Evolutionary conservation across 192 early-diverging fungal species (phyloP), one percentile per base, ranked within the genome.

Genomic region (Haplosporangium gracile): DNA sequence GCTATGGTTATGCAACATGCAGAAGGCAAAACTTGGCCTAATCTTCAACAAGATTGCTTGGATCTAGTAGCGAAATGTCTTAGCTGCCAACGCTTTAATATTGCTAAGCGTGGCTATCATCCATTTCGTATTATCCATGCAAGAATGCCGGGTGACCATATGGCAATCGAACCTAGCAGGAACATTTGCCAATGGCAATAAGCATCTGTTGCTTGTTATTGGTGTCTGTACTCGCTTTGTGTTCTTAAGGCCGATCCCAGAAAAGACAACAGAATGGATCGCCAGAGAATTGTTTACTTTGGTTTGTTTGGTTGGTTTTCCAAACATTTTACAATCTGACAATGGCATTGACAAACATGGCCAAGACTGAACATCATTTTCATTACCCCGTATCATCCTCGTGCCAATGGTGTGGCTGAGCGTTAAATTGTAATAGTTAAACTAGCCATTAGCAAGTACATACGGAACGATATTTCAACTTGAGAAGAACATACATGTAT

Each of bases 271-370:
- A 16, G 65, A 26, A 4, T 70, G 63, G 32, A 29, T 83, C 15
- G 57, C 71, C 18, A 42, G 34, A 16, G 45, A 26, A 73, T 24
- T 83, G n/a, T 38, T 78, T 18, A 32, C 57, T 38, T 38, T 78
- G 2, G 79, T 84, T 70, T 78, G 82, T 39, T 36, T 39, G 16
- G 42, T 75, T 49, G 83, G 78, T 4, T 79, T 80, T 43, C 83
- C 83, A 11, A 15, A 45, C 8, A 47, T 79, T 34, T 16, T 85
- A 22, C 72, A 76, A 24, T 70, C 63, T 51, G 83, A 85, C 43
- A 76, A 91, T 73, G 90, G 90, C 13, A 70, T 76, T 2, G 90
- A 91, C 49, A 51, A 51, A 51, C 49, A 18, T 51, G 16, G 49
- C 49, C 49, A 51, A 51, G 49, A 51, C 15, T 51, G 49, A 51